A percentile compares a stretch with the other conserved stretches of the same genome.
phyloP scores from a whole-genome alignment of 2,329 filamentous ascomycete species.

The Podosphaera xanthii region DNA sequence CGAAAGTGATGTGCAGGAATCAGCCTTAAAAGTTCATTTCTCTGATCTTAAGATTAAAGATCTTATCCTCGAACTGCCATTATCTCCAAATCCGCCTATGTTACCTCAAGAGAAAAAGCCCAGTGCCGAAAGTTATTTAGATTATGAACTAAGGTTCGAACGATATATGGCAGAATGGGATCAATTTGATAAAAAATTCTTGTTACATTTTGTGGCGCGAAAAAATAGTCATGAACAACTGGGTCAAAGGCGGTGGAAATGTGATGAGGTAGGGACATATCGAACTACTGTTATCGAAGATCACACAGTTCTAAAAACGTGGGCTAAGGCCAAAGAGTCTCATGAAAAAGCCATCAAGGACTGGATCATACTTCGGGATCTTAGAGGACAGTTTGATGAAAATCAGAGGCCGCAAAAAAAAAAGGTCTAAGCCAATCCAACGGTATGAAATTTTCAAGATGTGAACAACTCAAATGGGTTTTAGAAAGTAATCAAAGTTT shows the following conservation, averaged over 20 bases:
- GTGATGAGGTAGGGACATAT: constrained; percentile 28
- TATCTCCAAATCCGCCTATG: constrained; percentile 20
- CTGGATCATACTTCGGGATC: constrained; percentile 26
- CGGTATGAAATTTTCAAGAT: no score
- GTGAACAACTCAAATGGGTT: no score
- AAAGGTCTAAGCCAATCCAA: no score
- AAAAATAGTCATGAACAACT: constrained; percentile 19
- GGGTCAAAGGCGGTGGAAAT: constrained; percentile 22
- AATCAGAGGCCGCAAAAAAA: no score
- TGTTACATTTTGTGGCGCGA: constrained; percentile 31
- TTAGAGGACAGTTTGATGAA: no score
- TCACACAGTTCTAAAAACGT: constrained; percentile 34
- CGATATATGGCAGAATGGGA: constrained; percentile 30
- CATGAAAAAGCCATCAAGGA: constrained; percentile 36
- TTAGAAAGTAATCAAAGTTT: no score
- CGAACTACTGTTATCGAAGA: constrained; percentile 39
- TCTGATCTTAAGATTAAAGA: constrained; percentile 22
- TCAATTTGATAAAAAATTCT: constrained; percentile 27
- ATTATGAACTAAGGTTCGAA: constrained; percentile 30
- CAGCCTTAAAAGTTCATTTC: constrained; percentile 19
- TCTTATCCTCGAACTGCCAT: constrained; percentile 27
- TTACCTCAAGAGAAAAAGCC: constrained; percentile 20
- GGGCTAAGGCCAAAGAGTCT: constrained; percentile 33
- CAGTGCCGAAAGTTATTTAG: constrained; percentile 21
- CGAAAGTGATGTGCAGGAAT: neutral